These are phyloP conservation scores for Cutaneotrichosporon spelunceum DNA, from an alignment of 1,284 basidiomycete species.

Conservation along the genomic window DNA sequence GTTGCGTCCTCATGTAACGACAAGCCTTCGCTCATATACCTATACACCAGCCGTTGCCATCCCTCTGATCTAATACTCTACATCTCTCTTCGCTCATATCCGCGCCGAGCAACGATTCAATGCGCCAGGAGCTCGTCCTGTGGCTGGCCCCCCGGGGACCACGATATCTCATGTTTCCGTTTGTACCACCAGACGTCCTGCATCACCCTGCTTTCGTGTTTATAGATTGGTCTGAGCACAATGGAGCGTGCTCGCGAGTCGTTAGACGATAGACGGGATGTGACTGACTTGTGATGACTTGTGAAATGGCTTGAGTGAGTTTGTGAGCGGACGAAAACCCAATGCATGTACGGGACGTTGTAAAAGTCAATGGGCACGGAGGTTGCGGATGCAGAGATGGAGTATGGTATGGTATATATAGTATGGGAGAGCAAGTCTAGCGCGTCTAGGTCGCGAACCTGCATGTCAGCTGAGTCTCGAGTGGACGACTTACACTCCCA, in stretches of 20 bases:
- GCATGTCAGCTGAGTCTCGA: slow-evolving; percentile 1
- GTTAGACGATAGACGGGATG: slow-evolving; percentile 2
- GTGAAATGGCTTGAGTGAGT: background rate
- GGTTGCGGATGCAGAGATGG: slow-evolving; percentile 4
- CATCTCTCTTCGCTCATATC: background rate
- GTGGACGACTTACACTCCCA: slow-evolving; percentile 59
- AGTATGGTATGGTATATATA: background rate
- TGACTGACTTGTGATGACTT: background rate
- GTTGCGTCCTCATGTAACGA: slow-evolving; percentile 45
- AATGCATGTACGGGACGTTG: slow-evolving; percentile 5
- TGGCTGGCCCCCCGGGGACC: slow-evolving; percentile 5
- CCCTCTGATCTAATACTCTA: slow-evolving; percentile 2
- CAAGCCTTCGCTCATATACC: background rate
- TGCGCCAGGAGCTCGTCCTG: slow-evolving; percentile 1
- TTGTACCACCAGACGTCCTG: slow-evolving; percentile 21
- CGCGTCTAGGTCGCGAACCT: slow-evolving; percentile 9
- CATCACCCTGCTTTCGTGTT: slow-evolving; percentile 15
- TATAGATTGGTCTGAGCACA: slow-evolving; percentile 19
- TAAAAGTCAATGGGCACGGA: background rate
- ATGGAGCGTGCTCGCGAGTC: slow-evolving; percentile 15
- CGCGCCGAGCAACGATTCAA: background rate
- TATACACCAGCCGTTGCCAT: slow-evolving; percentile 1
- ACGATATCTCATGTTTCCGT: slow-evolving; percentile 14
- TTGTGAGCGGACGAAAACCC: background rate
- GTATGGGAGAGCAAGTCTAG: no score